Evolutionary conservation across 228 moss, liverwort and hornwort genomes (phyloP).

Genomic region (Sphagnum fallax): DNA sequence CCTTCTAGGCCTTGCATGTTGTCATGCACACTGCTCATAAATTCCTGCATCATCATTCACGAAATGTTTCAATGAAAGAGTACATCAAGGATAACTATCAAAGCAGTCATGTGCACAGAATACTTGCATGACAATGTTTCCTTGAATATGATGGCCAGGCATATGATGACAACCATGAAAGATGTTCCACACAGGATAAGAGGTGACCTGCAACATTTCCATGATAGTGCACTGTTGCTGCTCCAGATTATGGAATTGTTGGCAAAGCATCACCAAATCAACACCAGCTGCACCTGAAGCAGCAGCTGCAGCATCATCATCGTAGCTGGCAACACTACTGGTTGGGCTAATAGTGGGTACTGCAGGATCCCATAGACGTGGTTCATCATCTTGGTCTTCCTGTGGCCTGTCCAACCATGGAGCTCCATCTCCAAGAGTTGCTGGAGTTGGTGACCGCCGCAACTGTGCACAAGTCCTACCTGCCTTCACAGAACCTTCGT

Average conservation of each 20-base stretch:
- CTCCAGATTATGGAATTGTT: conserved; percentile 41
- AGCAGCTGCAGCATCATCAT: conserved; percentile 36
- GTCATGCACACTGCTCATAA: conserved; percentile 47
- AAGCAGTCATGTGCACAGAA: too few relatives aligned
- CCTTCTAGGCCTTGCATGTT: conserved; percentile 48
- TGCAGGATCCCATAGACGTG: conserved; percentile 32
- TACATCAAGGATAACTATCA: too few relatives aligned
- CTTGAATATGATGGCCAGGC: too few relatives aligned
- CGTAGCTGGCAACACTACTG: conserved; percentile 38
- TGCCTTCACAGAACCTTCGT: background rate
- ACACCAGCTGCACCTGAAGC: conserved; percentile 22
- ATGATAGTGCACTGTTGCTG: conserved; percentile 43
- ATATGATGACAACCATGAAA: too few relatives aligned
- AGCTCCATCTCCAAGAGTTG: conserved; percentile 17
- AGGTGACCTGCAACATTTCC: conserved; percentile 42
- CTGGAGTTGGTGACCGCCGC: conserved; percentile 22
- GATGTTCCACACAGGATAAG: too few relatives aligned
- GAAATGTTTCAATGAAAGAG: too few relatives aligned
- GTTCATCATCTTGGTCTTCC: conserved; percentile 29
- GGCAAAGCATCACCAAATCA: conserved; percentile 38
- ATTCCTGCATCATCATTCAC: conserved; percentile 19
- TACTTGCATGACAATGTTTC: too few relatives aligned
- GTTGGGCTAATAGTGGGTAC: conserved; percentile 28
- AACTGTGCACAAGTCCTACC: conserved; percentile 10
- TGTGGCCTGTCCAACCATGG: conserved; percentile 31